phyloP scores from a whole-genome alignment of 768 basidiomycete species.

The Infundibulicybe gibba region DNA sequence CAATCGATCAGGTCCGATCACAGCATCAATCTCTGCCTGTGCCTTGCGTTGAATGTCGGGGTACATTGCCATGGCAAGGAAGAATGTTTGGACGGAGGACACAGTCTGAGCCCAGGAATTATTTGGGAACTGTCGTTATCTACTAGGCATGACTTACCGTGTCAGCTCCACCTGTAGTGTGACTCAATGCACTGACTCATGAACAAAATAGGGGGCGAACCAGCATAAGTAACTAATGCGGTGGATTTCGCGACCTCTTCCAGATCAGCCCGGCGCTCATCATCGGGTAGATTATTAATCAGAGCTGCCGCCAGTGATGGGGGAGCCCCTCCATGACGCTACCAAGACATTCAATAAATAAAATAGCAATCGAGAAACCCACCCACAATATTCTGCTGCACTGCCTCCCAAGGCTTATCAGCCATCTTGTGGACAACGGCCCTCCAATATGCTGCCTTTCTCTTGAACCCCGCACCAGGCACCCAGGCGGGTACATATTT shows the following conservation, averaged over 20 bases:
- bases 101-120: conserved; percentile 21
- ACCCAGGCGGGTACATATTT: conserved; percentile 43
- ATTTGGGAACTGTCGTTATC: not conserved
- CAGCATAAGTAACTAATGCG: conserved; percentile 8
- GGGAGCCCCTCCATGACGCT: not conserved
- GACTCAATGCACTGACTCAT: not conserved
- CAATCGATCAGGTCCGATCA: conserved; percentile 31
- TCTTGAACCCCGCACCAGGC: conserved; percentile 43
- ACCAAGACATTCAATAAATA: not conserved
- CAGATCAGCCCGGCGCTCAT: not conserved
- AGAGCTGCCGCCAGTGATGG: not conserved
- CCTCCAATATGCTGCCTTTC: conserved; percentile 32
- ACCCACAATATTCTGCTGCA: conserved; percentile 5
- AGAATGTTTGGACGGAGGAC: conserved; percentile 28
- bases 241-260: conserved; percentile 5
- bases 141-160: conserved; percentile 1
- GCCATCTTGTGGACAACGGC: conserved; percentile 26
- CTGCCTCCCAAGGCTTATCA: conserved; percentile 24
- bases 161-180: conserved; percentile 3
- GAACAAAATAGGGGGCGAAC: not conserved
- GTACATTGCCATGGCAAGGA: conserved; percentile 32
- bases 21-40: conserved; percentile 33
- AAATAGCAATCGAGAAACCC: not conserved
- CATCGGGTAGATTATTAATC: conserved; percentile 1
- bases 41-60: conserved; percentile 33